Base-by-base conservation (phyloP, 345 rosid genomes). In the Salix suchowensis region DNA sequence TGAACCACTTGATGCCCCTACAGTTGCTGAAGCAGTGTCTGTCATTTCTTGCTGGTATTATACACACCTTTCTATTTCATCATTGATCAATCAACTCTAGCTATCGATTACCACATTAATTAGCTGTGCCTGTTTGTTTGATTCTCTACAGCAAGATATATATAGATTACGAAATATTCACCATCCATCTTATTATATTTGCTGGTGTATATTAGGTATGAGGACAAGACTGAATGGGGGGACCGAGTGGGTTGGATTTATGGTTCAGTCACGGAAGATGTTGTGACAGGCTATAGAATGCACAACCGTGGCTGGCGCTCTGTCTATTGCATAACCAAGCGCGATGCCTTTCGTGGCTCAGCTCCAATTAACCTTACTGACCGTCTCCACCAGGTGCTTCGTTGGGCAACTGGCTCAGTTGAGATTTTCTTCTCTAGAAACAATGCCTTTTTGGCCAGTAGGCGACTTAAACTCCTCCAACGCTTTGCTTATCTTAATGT, bases 231-330 rank as follows among this genome's bases (percentile, higher is more conserved):
- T 0, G 99, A 96, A 61, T 93, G 99, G 99, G 98, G 99, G 4
- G 97, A 93, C 18, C 85, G 98, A 42, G 95, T 96, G 1, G 98
- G 98, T 21, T 93, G 99, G 99, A 93, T 96, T 77, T 96, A 96
- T 42, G 99, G 98, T 18, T 96, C 98, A 0, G 97, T 96, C 70
- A 96, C 99, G 5, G 99, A 96, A 76, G 99, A 96, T 40, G 99
- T 96, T 74, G 99, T 96, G 74, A 92, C 98, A 6, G 99, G 99
- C 21, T 93, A 92, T 77, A 88, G 98, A 34, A 93, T 96, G 98
- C 99, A 96, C 83, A 96, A 96, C 78, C 96, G 99, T 8, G 99
- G 99, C 19, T 96, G 99, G 99, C 96, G 88, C 44, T 93, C 98
- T 0, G 85, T 96, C 26, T 93, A 96, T 78, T 96, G 99, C 68